phyloP scores from a whole-genome alignment of 495 filamentous ascomycete genomes.

The Thermothielavioides terrestris region DNA sequence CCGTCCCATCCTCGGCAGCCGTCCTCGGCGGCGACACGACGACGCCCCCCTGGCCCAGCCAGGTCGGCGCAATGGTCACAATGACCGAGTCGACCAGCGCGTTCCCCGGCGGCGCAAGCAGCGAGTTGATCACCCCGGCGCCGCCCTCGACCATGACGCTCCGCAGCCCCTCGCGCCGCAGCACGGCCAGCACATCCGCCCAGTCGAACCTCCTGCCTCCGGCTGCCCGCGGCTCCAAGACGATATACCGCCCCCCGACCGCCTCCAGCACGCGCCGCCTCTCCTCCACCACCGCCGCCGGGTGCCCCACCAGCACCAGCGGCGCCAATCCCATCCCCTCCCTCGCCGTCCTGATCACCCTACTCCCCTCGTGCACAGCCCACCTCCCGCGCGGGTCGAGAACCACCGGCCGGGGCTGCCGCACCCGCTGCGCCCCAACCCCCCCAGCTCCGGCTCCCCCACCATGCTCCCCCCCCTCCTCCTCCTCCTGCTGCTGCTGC shows the following conservation, averaged over 20 bases:
- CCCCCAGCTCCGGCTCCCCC: not conserved
- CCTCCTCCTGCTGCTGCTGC: no score
- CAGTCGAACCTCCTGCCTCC: conserved; percentile 39
- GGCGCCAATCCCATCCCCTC: conserved; percentile 63
- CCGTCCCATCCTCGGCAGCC: conserved; percentile 39
- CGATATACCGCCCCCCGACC: conserved; percentile 34
- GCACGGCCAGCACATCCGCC: conserved; percentile 49
- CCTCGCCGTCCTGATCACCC: conserved; percentile 55
- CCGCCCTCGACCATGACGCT: conserved; percentile 90
- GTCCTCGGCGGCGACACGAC: conserved; percentile 54
- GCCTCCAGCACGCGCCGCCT: conserved; percentile 24
- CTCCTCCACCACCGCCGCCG: conserved; percentile 11
- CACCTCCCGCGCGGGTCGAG: conserved; percentile 67
- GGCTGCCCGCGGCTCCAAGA: conserved; percentile 6
- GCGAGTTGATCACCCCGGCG: conserved; percentile 64
- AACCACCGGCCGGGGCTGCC: conserved; percentile 69
- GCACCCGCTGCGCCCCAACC: not conserved
- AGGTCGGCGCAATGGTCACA: conserved; percentile 76
- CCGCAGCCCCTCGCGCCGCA: conserved; percentile 52
- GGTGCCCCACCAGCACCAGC: conserved; percentile 50
- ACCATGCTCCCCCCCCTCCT: no score
- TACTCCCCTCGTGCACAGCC: conserved; percentile 49
- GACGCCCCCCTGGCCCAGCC: conserved; percentile 72
- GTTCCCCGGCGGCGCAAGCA: conserved; percentile 55
- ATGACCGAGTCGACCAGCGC: conserved; percentile 63